phyloP scores from a whole-genome alignment of 2,329 filamentous ascomycete species.

The Fusarium pseudonygamai region DNA sequence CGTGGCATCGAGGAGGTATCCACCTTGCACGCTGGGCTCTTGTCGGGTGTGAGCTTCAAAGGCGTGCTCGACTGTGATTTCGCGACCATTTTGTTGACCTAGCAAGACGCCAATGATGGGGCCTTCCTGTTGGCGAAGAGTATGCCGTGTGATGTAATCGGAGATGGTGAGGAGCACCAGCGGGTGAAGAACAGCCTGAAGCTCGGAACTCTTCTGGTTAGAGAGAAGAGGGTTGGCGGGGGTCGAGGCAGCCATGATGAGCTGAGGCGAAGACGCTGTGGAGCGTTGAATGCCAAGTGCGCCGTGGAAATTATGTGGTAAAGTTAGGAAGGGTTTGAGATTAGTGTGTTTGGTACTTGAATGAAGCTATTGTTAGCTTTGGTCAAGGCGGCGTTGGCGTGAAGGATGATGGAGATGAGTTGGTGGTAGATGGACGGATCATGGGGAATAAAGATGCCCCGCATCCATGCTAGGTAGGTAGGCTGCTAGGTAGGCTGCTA shows the following conservation, averaged over 20 bases:
- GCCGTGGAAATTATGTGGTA: background rate
- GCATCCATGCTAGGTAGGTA: background rate
- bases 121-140: conserved; percentile 76
- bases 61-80: conserved; percentile 91
- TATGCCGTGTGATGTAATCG: conserved; percentile 94
- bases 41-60: conserved; percentile 78
- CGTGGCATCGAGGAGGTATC: conserved; percentile 69
- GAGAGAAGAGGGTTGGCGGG: conserved; percentile 68
- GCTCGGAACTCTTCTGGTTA: conserved; percentile 73
- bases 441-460: conserved; percentile 29
- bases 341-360: background rate
- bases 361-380: conserved; percentile 22
- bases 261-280: background rate
- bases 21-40: conserved; percentile 58
- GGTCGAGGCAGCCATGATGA: conserved; percentile 58
- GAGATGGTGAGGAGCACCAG: conserved; percentile 96
- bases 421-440: background rate
- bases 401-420: conserved; percentile 13
- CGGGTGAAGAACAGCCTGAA: conserved; percentile 87
- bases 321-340: background rate
- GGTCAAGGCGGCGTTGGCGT: background rate
- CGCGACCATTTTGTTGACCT: conserved; percentile 88
- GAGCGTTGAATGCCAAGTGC: background rate
- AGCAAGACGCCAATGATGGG: conserved; percentile 89
- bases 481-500: background rate